These are phyloP conservation scores for Penicillium bialowiezense DNA, from an alignment of 495 filamentous ascomycete species.

Conservation along the genomic window DNA sequence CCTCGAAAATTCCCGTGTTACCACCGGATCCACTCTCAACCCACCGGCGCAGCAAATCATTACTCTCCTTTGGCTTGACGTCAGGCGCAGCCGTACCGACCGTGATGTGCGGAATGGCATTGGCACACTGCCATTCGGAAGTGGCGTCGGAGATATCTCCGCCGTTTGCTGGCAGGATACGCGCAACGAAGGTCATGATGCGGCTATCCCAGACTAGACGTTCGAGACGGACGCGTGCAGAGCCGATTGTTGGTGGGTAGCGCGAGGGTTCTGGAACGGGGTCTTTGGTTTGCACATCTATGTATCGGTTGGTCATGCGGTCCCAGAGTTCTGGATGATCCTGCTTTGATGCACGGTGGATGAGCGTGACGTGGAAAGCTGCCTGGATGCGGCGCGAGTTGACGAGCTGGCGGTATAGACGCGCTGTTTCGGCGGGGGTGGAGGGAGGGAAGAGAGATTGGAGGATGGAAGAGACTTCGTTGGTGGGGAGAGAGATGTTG, in stretches of 20 bases:
- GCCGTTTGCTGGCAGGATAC: conserved; percentile 48
- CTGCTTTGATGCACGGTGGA: conserved; percentile 66
- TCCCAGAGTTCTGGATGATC: conserved; percentile 68
- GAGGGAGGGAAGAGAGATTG: conserved; percentile 58
- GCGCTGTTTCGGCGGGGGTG: conserved; percentile 42
- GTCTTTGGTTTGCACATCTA: conserved; percentile 35
- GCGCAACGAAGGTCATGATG: conserved; percentile 84
- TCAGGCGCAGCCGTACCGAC: conserved; percentile 69
- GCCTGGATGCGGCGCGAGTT: conserved; percentile 70
- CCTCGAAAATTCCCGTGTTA: conserved; percentile 48
- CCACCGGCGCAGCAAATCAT: conserved; percentile 75
- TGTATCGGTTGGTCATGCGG: conserved; percentile 52
- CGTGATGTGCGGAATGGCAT: conserved; percentile 82
- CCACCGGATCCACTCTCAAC: conserved; percentile 48
- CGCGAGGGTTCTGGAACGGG: conserved; percentile 34
- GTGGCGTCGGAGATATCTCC: conserved; percentile 16
- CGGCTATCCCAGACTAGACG: conserved; percentile 75
- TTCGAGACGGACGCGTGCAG: conserved; percentile 57
- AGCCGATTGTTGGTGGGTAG: conserved; percentile 43
- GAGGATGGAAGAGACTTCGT: conserved; percentile 58
- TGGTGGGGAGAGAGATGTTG: conserved; percentile 59
- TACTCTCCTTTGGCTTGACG: conserved; percentile 93
- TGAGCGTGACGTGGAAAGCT: conserved; percentile 90
- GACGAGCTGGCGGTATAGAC: conserved; percentile 74
- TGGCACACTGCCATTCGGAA: conserved; percentile 62